Percentiles rank a stretch among this genome's conserved stretches.
Evolutionary conservation across 129 eudicot species (phyloP).

Genomic region (Logfia minima): DNA sequence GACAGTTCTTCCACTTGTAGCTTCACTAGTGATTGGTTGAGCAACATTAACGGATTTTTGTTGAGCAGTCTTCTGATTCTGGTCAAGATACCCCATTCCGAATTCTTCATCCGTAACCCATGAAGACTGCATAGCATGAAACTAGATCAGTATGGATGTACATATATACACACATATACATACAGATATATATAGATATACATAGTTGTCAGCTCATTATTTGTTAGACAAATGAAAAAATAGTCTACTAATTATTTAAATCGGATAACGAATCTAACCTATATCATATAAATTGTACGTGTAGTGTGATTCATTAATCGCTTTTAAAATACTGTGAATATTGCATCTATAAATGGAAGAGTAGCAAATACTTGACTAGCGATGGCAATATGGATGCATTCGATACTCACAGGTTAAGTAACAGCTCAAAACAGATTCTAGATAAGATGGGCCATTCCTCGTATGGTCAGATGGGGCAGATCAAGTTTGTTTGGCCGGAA

Average conservation of each 20-base stretch:
- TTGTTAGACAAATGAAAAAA: constrained; percentile 1
- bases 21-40: constrained; percentile 45
- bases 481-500: not conserved
- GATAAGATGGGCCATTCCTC: not conserved
- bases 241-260: not conserved
- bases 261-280: not conserved
- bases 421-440: not conserved
- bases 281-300: not conserved
- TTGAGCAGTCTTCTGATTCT: constrained; percentile 67
- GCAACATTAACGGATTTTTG: constrained; percentile 45
- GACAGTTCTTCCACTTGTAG: constrained; percentile 50
- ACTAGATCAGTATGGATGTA: constrained; percentile 19
- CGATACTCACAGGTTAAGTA: not conserved
- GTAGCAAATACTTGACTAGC: not conserved
- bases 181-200: no score
- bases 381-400: not conserved
- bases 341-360: not conserved
- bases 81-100: constrained; percentile 96
- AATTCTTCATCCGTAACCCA: constrained; percentile 99
- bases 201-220: not conserved
- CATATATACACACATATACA: not conserved
- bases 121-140: constrained; percentile 57
- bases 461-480: not conserved
- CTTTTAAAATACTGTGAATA: not conserved
- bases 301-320: not conserved